Conservation (phyloP, 148 eudicot genomes). For the Pharnaceum exiguum region DNA sequence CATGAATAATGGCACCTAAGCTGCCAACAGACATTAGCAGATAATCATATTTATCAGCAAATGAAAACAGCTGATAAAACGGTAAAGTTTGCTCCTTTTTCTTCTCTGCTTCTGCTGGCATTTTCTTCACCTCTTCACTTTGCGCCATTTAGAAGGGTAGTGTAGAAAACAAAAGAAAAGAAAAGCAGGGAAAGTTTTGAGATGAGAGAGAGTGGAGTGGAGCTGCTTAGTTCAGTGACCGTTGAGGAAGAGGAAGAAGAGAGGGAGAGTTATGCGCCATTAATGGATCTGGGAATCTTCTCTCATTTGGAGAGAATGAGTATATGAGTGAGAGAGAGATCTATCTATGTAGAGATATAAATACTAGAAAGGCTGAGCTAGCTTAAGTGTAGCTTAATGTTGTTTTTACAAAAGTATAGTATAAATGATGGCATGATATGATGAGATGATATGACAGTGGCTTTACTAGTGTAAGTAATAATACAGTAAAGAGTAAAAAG, state of each 20-base stretch:
- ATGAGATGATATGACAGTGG: too few relatives aligned
- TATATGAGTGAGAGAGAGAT: neutral
- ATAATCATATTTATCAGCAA: conserved; percentile 77
- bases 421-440: too few relatives aligned
- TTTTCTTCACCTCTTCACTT: conserved; percentile 41
- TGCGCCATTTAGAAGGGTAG: conserved; percentile 52
- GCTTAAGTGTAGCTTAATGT: neutral
- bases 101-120: conserved; percentile 74
- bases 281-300: conserved; percentile 5
- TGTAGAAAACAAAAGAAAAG: too few relatives aligned
- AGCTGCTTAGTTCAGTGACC: neutral
- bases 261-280: neutral
- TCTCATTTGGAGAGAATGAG: neutral
- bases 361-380: too few relatives aligned
- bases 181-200: conserved; percentile 2
- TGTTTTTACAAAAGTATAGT: neutral
- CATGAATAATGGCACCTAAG: conserved; percentile 83
- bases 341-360: conserved; percentile 9
- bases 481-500: neutral
- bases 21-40: conserved; percentile 59
- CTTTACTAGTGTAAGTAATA: too few relatives aligned
- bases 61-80: conserved; percentile 72
- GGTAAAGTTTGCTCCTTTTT: conserved; percentile 84
- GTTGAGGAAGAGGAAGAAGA: too few relatives aligned
- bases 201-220: neutral